Base-by-base conservation (phyloP, 2,329 filamentous ascomycete genomes). In the Phialophora verrucosa region DNA sequence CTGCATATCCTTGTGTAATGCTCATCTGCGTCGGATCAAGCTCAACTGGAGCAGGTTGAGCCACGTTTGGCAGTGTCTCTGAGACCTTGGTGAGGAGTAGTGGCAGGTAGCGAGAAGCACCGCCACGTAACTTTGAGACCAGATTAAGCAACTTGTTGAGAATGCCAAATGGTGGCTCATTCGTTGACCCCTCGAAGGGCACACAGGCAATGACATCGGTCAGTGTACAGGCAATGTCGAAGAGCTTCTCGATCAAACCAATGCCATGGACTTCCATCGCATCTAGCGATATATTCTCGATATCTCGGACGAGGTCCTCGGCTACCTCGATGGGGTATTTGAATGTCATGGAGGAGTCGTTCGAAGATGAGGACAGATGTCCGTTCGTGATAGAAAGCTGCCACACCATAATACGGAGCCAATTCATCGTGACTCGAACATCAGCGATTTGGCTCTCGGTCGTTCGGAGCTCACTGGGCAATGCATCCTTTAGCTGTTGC, bases 241-340 rank as follows among this genome's bases (percentile, higher is more conserved):
- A 86, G 12, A 96, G 80, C 75, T 94, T 94, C 75, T 93, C 91
- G 67, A 95, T 87, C 89, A 96, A 77, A 29, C 90, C 90, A 47
- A 91, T 85, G 20, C 89, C 90, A 70, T 93, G 84, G 2, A 93
- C 82, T 69, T 94, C 91, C 81, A 92, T 89, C 51, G 88, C 88
- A 70, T 89, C 84, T 42, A 87, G 87, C 0, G 90, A 89, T 73
- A 95, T 90, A 61, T 90, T 87, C 17, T 88, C 87, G 3, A 90
- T 88, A 78, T 92, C 87, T 14, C 84, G 84, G 25, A 84, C 79
- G 29, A 91, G 71, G 65, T 91, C 88, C 54, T 84, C 81, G 0
- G 88, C 83, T 69, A 91, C 84, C 59, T 87, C 84, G 23, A 88
- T 81, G 3, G 88, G 85, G 70, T 88, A 90, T 59, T 85, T 83